Conservation (phyloP, 2,329 filamentous ascomycete species). For the Nannizziopsis barbatae region DNA sequence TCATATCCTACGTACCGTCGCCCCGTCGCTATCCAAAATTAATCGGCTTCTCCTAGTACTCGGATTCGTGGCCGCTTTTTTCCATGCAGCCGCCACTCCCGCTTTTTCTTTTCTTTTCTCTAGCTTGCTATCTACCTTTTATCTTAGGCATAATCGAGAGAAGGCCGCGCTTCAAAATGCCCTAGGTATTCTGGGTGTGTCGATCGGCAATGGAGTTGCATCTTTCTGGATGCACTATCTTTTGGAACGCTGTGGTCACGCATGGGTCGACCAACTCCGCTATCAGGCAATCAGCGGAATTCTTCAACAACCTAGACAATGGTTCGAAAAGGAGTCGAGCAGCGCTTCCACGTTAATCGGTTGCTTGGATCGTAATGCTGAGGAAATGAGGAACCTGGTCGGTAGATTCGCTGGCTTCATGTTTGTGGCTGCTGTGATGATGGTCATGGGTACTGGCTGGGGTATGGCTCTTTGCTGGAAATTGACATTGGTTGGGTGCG, state of each 20-base stretch:
- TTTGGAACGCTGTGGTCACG: conserved; percentile 59
- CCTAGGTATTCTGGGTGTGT: conserved; percentile 56
- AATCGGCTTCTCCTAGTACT: conserved; percentile 47
- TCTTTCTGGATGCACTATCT: conserved; percentile 58
- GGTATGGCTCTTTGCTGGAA: conserved; percentile 65
- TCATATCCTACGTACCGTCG: conserved; percentile 57
- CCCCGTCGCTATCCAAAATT: conserved; percentile 48
- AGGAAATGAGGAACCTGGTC: conserved; percentile 76
- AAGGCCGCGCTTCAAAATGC: conserved; percentile 54
- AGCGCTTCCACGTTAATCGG: conserved; percentile 53
- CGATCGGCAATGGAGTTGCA: conserved; percentile 53
- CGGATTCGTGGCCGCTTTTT: conserved; percentile 50
- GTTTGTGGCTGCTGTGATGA: conserved; percentile 56
- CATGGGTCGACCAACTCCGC: conserved; percentile 66
- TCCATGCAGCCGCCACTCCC: conserved; percentile 58
- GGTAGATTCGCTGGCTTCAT: conserved; percentile 64
- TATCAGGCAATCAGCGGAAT: conserved; percentile 56
- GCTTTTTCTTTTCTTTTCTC: conserved; percentile 67
- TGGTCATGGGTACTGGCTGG: conserved; percentile 60
- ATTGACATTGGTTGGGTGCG: conserved; percentile 64
- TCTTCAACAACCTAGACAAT: conserved; percentile 62
- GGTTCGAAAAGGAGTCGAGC: conserved; percentile 64
- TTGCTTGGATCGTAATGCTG: conserved; percentile 66
- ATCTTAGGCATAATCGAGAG: conserved; percentile 41
- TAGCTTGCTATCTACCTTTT: conserved; percentile 60